Evolutionary conservation across 345 rosid genomes (phyloP).

Genomic region (Excoecaria agallocha): DNA sequence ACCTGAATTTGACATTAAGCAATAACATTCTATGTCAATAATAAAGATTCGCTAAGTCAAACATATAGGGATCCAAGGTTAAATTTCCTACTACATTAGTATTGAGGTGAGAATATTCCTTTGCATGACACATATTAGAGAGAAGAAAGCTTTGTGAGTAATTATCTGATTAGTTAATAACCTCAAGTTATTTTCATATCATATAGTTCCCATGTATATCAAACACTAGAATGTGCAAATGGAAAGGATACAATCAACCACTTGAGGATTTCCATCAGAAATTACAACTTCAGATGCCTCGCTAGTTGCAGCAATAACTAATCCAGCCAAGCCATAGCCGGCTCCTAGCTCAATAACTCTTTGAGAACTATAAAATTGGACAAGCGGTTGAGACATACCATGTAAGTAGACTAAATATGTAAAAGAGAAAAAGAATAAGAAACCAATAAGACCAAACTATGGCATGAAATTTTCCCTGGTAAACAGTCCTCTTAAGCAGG

Average conservation of each 20-base stretch:
- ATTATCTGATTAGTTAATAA: slow-evolving; percentile 6
- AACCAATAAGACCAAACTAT: background rate
- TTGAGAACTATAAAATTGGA: slow-evolving; percentile 52
- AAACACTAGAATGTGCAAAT: slow-evolving; percentile 6
- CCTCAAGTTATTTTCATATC: background rate
- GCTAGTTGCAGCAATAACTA: slow-evolving; percentile 74
- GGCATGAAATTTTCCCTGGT: background rate
- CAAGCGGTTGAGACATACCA: background rate
- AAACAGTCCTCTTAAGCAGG: slow-evolving; percentile 12
- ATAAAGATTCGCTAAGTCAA: background rate
- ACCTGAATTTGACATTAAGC: background rate
- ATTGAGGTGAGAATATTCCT: background rate
- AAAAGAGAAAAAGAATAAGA: background rate
- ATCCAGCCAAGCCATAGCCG: slow-evolving; percentile 88
- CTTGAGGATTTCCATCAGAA: slow-evolving; percentile 92
- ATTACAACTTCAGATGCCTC: slow-evolving; percentile 78
- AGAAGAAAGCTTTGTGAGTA: background rate
- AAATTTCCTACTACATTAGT: background rate
- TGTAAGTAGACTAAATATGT: background rate
- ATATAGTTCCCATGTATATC: background rate
- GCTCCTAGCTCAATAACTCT: slow-evolving; percentile 89
- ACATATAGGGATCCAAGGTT: background rate
- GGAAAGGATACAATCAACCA: slow-evolving; percentile 87
- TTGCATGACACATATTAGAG: background rate
- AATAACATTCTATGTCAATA: background rate